A percentile compares a stretch with the other conserved stretches of the same genome.
phyloP scores from a whole-genome alignment of 805 yeast species.

The Blastobotrys americana region DNA sequence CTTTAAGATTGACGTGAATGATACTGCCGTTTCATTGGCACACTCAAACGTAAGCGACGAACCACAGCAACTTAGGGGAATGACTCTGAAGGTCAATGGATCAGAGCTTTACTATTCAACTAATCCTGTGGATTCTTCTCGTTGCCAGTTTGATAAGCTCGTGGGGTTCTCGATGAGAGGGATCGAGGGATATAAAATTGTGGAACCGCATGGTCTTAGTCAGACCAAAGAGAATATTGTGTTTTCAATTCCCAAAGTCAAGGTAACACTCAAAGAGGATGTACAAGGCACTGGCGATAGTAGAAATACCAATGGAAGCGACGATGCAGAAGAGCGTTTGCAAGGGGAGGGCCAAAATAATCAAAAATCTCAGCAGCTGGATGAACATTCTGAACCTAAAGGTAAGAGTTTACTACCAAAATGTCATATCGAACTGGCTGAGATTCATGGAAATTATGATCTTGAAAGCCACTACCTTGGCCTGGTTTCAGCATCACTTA shows the following conservation, averaged over 20 bases:
- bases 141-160: background rate
- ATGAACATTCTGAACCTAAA: background rate
- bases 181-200: constrained; percentile 20
- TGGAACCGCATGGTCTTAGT: constrained; percentile 22
- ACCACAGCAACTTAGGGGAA: constrained; percentile 14
- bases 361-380: background rate
- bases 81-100: constrained; percentile 17
- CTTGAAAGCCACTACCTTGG: constrained; percentile 39
- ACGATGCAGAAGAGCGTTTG: background rate
- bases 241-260: constrained; percentile 24
- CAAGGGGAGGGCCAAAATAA: background rate
- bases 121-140: too few species aligned
- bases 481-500: constrained; percentile 39
- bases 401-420: background rate
- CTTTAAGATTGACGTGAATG: constrained; percentile 25
- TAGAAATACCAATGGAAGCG: background rate
- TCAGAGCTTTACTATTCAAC: constrained; percentile 16
- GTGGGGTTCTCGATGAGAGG: constrained; percentile 16
- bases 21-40: constrained; percentile 21
- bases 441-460: constrained; percentile 19
- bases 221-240: constrained; percentile 18
- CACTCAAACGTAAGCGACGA: constrained; percentile 13
- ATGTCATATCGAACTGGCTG: background rate
- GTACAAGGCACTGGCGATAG: background rate
- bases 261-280: constrained; percentile 19